Evolutionary conservation across 441 rosid species (phyloP), one percentile per base, ranked within the genome.

Genomic region (Biscutella auriculata): DNA sequence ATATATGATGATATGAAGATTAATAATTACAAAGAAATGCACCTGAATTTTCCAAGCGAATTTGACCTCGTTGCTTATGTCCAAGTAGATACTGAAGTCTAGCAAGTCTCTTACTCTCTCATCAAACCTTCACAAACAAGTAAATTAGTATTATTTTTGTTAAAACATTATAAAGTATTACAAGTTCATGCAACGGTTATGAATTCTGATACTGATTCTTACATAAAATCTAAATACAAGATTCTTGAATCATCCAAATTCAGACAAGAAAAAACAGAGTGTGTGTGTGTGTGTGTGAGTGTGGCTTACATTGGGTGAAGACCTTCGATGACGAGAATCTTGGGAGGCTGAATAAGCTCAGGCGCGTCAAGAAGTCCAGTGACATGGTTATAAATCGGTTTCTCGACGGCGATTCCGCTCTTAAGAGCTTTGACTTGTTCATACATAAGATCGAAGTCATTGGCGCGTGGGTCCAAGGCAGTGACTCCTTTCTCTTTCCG

Each of bases 21-120:
- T 33, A 35, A 35, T 17, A 13, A 25, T 6, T 26, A n/a, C 19
- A 47, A 48, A 9, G 42, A 39, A 39, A 61, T 19, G 7, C 19
- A 92, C 98, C 96, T 88, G 98, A 44, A 88, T 92, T 58, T 92
- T 92, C 97, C 98, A 92, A 39, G 98, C 92, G 74, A 92, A 92
- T 49, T 92, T 92, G 72, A 92, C 97, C 56, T 88, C 95, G 28
- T 86, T 83, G 82, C 98, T 92, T 30, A 92, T 92, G 73, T 92
- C 98, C 78, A 92, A 83, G 82, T 92, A 86, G 71, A 92, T 86
- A 55, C 98, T 84, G 76, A 92, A 88, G 88, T 92, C 97, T 34
- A 92, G 60, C 4, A 92, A 80, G 6, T 84, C 84, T 69, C 98
- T 81, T 45, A 92, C 98, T 7, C 98, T 82, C 66, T 70, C 66